Conservation (phyloP, 2,329 filamentous ascomycete genomes). For the Trichoderma sp. region DNA sequence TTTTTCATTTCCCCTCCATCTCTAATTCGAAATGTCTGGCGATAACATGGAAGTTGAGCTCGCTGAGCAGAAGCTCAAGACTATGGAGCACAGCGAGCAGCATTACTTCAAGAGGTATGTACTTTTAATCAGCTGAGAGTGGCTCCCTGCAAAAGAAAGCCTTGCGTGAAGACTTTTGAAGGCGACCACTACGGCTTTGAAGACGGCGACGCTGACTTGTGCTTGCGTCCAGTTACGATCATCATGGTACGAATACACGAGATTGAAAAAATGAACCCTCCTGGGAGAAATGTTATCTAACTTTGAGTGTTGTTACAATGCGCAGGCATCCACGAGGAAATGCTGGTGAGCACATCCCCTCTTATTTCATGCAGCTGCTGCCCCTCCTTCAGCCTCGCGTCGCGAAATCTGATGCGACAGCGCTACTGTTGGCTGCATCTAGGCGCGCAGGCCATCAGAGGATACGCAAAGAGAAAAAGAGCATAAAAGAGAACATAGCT, state of each 20-base stretch:
- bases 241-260: conserved; percentile 70
- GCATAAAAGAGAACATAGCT: conserved; percentile 17
- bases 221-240: conserved; percentile 74
- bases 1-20: conserved; percentile 4
- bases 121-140: neutral
- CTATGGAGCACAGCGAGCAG: conserved; percentile 91
- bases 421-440: neutral
- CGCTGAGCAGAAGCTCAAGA: conserved; percentile 65
- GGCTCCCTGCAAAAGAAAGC: neutral
- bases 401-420: neutral
- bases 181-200: neutral
- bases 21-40: conserved; percentile 45
- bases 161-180: neutral
- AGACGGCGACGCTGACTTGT: conserved; percentile 39
- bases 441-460: neutral
- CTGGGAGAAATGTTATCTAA: conserved; percentile 2
- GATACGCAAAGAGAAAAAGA: neutral
- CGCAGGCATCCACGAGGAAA: conserved; percentile 92
- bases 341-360: conserved; percentile 71
- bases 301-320: conserved; percentile 37
- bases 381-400: conserved; percentile 11
- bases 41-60: conserved; percentile 61
- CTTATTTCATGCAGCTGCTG: conserved; percentile 27
- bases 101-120: conserved; percentile 97
- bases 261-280: neutral